phyloP scores from a whole-genome alignment of 768 basidiomycete genomes.

The Russula sp. region DNA sequence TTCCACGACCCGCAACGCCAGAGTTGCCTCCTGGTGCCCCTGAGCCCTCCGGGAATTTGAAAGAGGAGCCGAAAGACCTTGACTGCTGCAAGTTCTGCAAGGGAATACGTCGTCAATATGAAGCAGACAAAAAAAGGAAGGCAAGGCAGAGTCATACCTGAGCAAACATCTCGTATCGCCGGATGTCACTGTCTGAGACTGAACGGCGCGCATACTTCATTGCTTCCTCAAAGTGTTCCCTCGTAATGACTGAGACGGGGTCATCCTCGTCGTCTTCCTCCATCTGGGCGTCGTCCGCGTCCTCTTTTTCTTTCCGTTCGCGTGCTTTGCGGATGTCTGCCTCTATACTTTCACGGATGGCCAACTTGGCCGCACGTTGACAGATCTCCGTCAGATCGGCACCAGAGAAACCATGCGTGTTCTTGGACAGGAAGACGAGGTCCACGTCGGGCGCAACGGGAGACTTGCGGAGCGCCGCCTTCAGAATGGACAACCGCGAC shows the following conservation, averaged over 20 bases:
- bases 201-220: conserved; percentile 97
- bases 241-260: conserved; percentile 84
- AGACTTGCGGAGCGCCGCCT: conserved; percentile 85
- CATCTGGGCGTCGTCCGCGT: conserved; percentile 61
- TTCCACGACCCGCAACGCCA: conserved; percentile 37
- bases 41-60: conserved; percentile 88
- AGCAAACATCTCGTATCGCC: conserved; percentile 97
- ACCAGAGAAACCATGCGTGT: conserved; percentile 97
- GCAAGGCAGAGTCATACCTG: conserved; percentile 51
- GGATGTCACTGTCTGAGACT: conserved; percentile 93
- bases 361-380: conserved; percentile 94
- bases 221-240: conserved; percentile 96
- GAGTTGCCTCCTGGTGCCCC: conserved; percentile 19
- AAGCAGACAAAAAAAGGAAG: background rate
- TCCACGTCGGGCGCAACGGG: conserved; percentile 81
- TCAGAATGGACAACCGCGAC: conserved; percentile 86
- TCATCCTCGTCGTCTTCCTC: conserved; percentile 74
- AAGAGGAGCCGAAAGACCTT: conserved; percentile 87
- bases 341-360: conserved; percentile 93
- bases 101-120: conserved; percentile 10
- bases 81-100: conserved; percentile 80
- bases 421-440: conserved; percentile 79
- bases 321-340: conserved; percentile 74
- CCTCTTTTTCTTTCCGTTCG: conserved; percentile 77
- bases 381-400: conserved; percentile 99